These are phyloP conservation scores for Gaultheria prostrata DNA, from an alignment of 148 eudicot genomes.

Conservation along the genomic window DNA sequence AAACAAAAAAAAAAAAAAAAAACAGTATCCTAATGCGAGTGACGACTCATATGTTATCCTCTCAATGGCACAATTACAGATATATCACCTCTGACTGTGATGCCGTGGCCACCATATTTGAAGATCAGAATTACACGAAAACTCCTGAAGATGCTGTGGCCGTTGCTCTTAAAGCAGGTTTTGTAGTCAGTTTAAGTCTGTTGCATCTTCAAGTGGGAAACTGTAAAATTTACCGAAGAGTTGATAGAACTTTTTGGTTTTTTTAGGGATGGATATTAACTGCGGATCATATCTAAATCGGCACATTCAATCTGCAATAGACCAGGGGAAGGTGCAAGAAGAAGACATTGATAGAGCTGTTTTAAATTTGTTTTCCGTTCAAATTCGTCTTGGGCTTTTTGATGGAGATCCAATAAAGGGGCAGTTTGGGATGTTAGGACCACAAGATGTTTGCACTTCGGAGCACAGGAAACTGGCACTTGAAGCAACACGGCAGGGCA, in stretches of 20 bases:
- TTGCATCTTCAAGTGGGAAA: neutral
- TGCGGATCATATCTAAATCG: slow-evolving; percentile 85
- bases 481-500: slow-evolving; percentile 87
- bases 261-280: slow-evolving; percentile 79
- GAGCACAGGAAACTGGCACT: slow-evolving; percentile 72
- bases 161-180: slow-evolving; percentile 85
- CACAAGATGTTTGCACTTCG: slow-evolving; percentile 64
- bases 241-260: slow-evolving; percentile 5
- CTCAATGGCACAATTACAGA: slow-evolving; percentile 42
- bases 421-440: slow-evolving; percentile 55
- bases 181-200: neutral
- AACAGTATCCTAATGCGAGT: neutral
- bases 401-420: slow-evolving; percentile 64
- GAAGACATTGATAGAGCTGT: slow-evolving; percentile 80
- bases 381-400: slow-evolving; percentile 75
- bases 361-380: slow-evolving; percentile 65
- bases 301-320: slow-evolving; percentile 60
- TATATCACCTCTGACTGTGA: slow-evolving; percentile 94
- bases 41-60: slow-evolving; percentile 16
- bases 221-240: slow-evolving; percentile 1
- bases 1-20: no score
- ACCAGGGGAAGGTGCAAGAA: slow-evolving; percentile 64
- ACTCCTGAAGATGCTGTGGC: slow-evolving; percentile 89
- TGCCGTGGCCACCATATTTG: slow-evolving; percentile 93
- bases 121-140: slow-evolving; percentile 62